Conservation (phyloP, 805 yeast genomes). For the Sugiyamaella smithiae region DNA sequence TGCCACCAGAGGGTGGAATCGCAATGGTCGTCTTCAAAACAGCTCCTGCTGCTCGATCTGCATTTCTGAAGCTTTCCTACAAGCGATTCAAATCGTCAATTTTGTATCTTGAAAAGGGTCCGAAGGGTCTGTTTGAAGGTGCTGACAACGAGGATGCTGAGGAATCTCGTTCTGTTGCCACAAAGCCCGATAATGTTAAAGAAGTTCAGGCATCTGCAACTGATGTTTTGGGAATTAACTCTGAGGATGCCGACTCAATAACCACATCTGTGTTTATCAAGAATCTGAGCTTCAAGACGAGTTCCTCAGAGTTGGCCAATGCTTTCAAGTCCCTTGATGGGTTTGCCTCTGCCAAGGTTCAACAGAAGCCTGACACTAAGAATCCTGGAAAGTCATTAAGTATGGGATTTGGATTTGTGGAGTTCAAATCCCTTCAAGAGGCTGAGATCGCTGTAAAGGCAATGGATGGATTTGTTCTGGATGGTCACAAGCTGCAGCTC, state of each 20-base stretch:
- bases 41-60: slow-evolving; percentile 79
- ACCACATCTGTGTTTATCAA: slow-evolving; percentile 80
- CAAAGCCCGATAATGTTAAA: slow-evolving; percentile 1
- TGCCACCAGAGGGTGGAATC: slow-evolving; percentile 97
- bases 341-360: slow-evolving; percentile 75
- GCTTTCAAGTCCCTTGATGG: slow-evolving; percentile 73
- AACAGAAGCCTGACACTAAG: slow-evolving; percentile 85
- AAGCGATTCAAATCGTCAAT: slow-evolving; percentile 85
- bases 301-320: slow-evolving; percentile 51
- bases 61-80: slow-evolving; percentile 83
- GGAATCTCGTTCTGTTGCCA: not conserved
- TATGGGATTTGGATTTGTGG: slow-evolving; percentile 98
- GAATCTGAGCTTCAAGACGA: slow-evolving; percentile 84
- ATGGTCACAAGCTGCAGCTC: slow-evolving; percentile 87
- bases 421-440: slow-evolving; percentile 72
- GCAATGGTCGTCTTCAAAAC: slow-evolving; percentile 90
- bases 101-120: slow-evolving; percentile 91
- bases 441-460: slow-evolving; percentile 74
- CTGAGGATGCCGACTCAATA: slow-evolving; percentile 34
- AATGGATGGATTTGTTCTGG: slow-evolving; percentile 73
- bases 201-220: slow-evolving; percentile 43
- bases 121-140: slow-evolving; percentile 63
- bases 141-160: slow-evolving; percentile 36
- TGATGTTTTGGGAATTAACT: slow-evolving; percentile 39
- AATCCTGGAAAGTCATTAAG: slow-evolving; percentile 63